These are phyloP conservation scores for Solanum corneliomulleri DNA, from an alignment of 257 asterid genomes.

Conservation along the genomic window DNA sequence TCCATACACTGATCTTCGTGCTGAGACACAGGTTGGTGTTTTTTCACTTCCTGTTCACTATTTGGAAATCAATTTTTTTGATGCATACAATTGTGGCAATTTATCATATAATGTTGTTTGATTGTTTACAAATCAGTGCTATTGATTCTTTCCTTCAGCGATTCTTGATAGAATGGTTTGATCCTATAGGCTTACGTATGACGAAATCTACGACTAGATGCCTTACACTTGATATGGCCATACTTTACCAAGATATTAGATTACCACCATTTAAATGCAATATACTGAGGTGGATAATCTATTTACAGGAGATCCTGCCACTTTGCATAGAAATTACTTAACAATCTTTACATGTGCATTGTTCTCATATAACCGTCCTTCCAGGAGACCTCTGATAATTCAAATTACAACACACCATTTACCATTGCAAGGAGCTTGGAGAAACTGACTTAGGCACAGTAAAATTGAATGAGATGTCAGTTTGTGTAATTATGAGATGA, in stretches of 20 bases:
- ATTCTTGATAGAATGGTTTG: neutral
- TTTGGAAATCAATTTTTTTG: too few relatives aligned
- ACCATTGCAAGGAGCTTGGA: neutral
- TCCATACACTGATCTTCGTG: slow-evolving; percentile 95
- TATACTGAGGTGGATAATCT: neutral
- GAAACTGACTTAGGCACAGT: neutral
- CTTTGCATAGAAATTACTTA: neutral
- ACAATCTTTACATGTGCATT: neutral
- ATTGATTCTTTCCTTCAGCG: neutral
- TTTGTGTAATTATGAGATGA: neutral
- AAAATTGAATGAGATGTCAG: neutral
- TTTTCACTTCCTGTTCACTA: neutral
- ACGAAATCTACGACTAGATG: neutral
- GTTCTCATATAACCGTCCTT: neutral
- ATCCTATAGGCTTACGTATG: neutral
- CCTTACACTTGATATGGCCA: neutral
- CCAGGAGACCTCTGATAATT: neutral
- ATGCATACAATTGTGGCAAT: too few relatives aligned
- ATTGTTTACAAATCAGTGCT: neutral
- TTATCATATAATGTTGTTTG: neutral
- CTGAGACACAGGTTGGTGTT: slow-evolving; percentile 76
- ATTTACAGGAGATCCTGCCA: neutral
- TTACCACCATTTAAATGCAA: neutral
- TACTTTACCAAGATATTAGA: neutral
- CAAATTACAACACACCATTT: neutral